phyloP scores from a whole-genome alignment of 129 eudicot species.

The Tanacetum coccineum region DNA sequence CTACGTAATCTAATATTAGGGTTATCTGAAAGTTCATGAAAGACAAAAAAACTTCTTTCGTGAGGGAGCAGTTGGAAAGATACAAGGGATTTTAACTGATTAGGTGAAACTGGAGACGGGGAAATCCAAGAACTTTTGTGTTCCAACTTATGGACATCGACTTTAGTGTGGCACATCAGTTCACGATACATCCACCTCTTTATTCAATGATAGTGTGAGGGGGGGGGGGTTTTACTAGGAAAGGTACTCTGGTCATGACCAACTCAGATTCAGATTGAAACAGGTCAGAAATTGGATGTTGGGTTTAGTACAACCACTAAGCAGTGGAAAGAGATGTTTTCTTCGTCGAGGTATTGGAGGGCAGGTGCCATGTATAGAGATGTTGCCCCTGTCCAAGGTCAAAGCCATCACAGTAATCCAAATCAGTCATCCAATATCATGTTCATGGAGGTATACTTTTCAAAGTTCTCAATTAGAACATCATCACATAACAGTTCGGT shows the following conservation, averaged over 20 bases:
- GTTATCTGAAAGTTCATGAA: slow-evolving; percentile 31
- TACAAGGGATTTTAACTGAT: slow-evolving; percentile 54
- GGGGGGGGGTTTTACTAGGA: slow-evolving; percentile 36
- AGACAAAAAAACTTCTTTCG: slow-evolving; percentile 31
- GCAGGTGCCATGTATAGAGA: slow-evolving; percentile 42
- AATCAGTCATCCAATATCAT: slow-evolving; percentile 3
- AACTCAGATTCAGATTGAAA: slow-evolving; percentile 35
- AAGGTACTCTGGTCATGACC: slow-evolving; percentile 35
- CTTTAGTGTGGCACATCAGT: slow-evolving; percentile 53
- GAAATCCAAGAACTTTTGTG: slow-evolving; percentile 29
- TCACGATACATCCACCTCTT: slow-evolving; percentile 36
- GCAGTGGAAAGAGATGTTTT: slow-evolving; percentile 37
- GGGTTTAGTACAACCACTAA: slow-evolving; percentile 38
- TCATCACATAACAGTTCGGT: not conserved
- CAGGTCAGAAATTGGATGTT: slow-evolving; percentile 33
- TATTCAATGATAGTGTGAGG: slow-evolving; percentile 21
- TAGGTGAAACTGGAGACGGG: slow-evolving; percentile 30
- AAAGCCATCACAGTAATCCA: not conserved
- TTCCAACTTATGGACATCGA: slow-evolving; percentile 53
- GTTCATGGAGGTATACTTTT: slow-evolving; percentile 19
- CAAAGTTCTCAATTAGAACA: not conserved
- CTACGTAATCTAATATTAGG: slow-evolving; percentile 21
- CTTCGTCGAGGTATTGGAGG: slow-evolving; percentile 37
- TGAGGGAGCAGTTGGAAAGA: slow-evolving; percentile 33
- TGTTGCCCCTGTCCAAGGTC: not conserved